These are phyloP conservation scores for Meyerozyma carpophila DNA, from an alignment of 1,139 yeast genomes.

Conservation along the genomic window DNA sequence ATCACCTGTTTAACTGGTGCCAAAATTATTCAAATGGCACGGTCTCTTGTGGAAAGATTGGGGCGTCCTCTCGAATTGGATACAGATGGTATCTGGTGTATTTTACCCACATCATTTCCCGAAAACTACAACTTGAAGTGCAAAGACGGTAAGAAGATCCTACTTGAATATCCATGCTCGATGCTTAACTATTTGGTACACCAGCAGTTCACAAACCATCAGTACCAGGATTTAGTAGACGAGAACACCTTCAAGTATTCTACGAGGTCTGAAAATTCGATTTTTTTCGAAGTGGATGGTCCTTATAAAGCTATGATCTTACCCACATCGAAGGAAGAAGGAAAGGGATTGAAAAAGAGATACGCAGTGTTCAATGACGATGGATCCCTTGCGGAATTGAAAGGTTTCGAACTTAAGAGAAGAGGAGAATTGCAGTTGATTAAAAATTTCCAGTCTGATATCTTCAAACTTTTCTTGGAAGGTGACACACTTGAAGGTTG, in stretches of 20 bases:
- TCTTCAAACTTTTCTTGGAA: conserved; percentile 84
- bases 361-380: conserved; percentile 96
- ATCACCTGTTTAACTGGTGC: conserved; percentile 98
- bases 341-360: conserved; percentile 91
- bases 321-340: conserved; percentile 97
- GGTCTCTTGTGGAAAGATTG: conserved; percentile 84
- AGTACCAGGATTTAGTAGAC: conserved; percentile 83
- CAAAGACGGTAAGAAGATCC: conserved; percentile 71
- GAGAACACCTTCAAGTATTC: conserved; percentile 63
- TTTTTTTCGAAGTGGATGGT: conserved; percentile 97
- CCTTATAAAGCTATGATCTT: conserved; percentile 97
- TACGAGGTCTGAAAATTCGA: conserved; percentile 83
- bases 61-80: conserved; percentile 96
- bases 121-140: conserved; percentile 73
- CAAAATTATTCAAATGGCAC: conserved; percentile 94
- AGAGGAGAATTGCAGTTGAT: conserved; percentile 94
- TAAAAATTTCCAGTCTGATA: conserved; percentile 92
- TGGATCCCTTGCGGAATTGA: conserved; percentile 89
- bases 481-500: conserved; percentile 77
- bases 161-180: conserved; percentile 89
- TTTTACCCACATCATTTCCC: conserved; percentile 87
- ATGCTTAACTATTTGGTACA: conserved; percentile 95
- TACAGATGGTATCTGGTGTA: conserved; percentile 99
- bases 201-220: conserved; percentile 85
- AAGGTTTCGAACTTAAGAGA: conserved; percentile 94